Evolutionary conservation across 2,329 filamentous ascomycete species (phyloP), one percentile per base, ranked within the genome.

Genomic region (Zymoseptoria crescenta): DNA sequence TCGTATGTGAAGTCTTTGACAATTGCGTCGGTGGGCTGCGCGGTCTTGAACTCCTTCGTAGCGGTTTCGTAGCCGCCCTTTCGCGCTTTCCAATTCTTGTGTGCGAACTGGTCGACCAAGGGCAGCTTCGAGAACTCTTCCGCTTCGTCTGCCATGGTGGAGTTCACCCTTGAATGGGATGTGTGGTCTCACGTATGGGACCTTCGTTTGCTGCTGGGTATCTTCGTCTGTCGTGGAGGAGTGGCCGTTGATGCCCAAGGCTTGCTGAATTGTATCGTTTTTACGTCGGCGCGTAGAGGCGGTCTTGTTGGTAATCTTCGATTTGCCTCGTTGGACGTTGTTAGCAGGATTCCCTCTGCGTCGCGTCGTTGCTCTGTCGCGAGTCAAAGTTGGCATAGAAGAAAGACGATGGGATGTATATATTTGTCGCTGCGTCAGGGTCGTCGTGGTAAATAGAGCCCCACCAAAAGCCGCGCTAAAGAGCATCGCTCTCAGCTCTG

Each of bases 51-150:
- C 66, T 87, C 84, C 74, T 94, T 92, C 49, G 88, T 84, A 20
- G 91, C 92, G 66, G 94, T 91, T 80, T 99, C 94, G 73, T 97
- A 99, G 56, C 87, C 94, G 71, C 85, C 86, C 77, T 99, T 99
- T 70, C 94, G 85, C 49, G 96, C 92, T 82, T 99, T 99, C 94
- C 94, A 99, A 70, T 89, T 84, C 88, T 96, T 96, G 80, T 96
- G 91, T 57, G 83, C 80, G 76, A 92, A 95, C 72, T 90, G 85
- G 64, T 96, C 91, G 51, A 85, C 80, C 58, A 96, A 75, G 50
- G 91, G 88, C 62, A 96, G 78, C 64, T 87, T 84, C 76, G 85
- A 87, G 74, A 87, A 93, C 74, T 96, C 90, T 72, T 92, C 89
- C 19, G 7, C 51, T 74, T 93, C 89, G 65, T 95, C 91, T 59